Evolutionary conservation across 2,329 filamentous ascomycete species (phyloP).

Genomic region (Ophiostoma piceae): DNA sequence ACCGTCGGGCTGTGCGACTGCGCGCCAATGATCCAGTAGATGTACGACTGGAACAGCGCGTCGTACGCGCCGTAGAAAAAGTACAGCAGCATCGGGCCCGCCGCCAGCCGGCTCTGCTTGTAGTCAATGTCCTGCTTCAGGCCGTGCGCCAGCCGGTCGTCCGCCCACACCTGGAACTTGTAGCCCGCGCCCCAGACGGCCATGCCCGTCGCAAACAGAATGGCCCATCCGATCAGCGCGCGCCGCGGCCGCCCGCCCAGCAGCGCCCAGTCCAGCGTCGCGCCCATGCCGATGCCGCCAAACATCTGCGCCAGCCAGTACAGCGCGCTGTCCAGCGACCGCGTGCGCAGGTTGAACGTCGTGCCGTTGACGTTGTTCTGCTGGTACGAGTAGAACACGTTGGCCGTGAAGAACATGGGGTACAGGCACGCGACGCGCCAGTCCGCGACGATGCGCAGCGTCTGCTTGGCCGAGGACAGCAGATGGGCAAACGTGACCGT

Average conservation of each 20-base stretch:
- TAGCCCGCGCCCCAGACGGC: slow-evolving; percentile 58
- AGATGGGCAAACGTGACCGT: slow-evolving; percentile 31
- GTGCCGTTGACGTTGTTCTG: slow-evolving; percentile 51
- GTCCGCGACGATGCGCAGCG: slow-evolving; percentile 37
- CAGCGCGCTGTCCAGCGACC: slow-evolving; percentile 50
- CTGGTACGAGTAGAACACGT: slow-evolving; percentile 54
- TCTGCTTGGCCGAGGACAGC: slow-evolving; percentile 37
- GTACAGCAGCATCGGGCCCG: slow-evolving; percentile 56
- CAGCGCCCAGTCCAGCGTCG: slow-evolving; percentile 41
- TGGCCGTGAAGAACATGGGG: slow-evolving; percentile 74
- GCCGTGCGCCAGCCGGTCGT: slow-evolving; percentile 34
- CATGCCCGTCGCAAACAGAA: slow-evolving; percentile 47
- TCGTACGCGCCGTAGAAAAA: slow-evolving; percentile 67
- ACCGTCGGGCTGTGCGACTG: slow-evolving; percentile 40
- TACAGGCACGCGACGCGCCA: slow-evolving; percentile 55
- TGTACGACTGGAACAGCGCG: slow-evolving; percentile 60
- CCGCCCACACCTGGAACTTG: slow-evolving; percentile 56
- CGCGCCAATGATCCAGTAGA: slow-evolving; percentile 54
- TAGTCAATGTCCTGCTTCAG: slow-evolving; percentile 39
- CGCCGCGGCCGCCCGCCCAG: slow-evolving; percentile 41
- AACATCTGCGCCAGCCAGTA: slow-evolving; percentile 55
- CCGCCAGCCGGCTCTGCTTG: slow-evolving; percentile 19
- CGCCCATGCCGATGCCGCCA: slow-evolving; percentile 46
- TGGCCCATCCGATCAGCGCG: slow-evolving; percentile 42
- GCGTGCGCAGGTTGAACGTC: slow-evolving; percentile 51